These are phyloP conservation scores for Alternaria arbusti DNA, from an alignment of 2,329 filamentous ascomycete genomes.

Conservation along the genomic window DNA sequence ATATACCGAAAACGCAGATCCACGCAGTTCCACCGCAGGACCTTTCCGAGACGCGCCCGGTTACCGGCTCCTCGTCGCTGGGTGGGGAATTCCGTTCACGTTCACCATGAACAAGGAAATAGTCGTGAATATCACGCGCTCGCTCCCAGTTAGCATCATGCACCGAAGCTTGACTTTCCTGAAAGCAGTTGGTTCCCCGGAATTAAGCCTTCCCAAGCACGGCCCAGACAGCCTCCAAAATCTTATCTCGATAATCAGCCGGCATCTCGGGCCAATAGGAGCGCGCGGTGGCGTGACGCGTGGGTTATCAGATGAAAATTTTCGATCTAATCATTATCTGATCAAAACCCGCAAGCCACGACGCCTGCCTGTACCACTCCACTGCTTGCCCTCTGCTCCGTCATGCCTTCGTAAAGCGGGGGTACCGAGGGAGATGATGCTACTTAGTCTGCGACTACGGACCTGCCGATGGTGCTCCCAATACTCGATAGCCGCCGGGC, in stretches of 20 bases:
- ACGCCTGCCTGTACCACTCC: not conserved
- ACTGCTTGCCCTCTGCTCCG: not conserved
- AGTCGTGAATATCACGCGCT: constrained; percentile 10
- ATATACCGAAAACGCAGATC: constrained; percentile 23
- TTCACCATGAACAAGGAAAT: constrained; percentile 13
- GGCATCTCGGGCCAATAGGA: constrained; percentile 21
- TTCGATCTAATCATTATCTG: constrained; percentile 39
- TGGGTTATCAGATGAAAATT: constrained; percentile 36
- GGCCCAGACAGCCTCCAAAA: constrained; percentile 23
- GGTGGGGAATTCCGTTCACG: constrained; percentile 13
- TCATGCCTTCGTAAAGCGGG: constrained; percentile 3
- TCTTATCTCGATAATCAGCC: constrained; percentile 36
- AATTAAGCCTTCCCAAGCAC: constrained; percentile 30
- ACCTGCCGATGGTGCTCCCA: not conserved
- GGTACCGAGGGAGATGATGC: not conserved
- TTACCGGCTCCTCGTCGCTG: constrained; percentile 17
- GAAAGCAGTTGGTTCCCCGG: constrained; percentile 17
- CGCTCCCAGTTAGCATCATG: constrained; percentile 15
- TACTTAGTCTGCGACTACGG: not conserved
- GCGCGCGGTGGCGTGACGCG: not conserved
- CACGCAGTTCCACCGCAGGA: constrained; percentile 14
- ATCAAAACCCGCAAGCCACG: constrained; percentile 21
- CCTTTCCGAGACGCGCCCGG: constrained; percentile 12
- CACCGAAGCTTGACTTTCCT: constrained; percentile 17
- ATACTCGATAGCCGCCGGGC: not conserved